These are phyloP conservation scores for Straminergon stramineum DNA, from an alignment of 225 moss, liverwort and hornwort genomes.

Conservation along the genomic window DNA sequence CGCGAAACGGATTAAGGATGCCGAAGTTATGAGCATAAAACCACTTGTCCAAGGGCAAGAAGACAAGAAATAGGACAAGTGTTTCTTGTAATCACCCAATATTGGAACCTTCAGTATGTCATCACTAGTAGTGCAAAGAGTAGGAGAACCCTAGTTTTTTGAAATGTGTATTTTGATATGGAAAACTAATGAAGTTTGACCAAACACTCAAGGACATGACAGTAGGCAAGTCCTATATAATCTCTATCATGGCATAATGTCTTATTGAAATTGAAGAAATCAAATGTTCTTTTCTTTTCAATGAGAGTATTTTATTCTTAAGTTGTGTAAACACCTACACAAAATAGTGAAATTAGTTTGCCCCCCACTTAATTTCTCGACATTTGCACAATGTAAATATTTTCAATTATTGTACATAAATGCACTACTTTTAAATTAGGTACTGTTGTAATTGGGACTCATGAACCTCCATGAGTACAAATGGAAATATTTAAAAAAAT, in stretches of 20 bases:
- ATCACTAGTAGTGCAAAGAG: accelerated
- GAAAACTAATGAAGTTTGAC: background rate
- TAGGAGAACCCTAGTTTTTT: accelerated
- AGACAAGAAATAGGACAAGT: too few relatives aligned
- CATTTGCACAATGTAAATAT: too few relatives aligned
- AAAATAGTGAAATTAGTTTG: too few relatives aligned
- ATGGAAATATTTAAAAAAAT: too few relatives aligned
- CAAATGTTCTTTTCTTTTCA: background rate
- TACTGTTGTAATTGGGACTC: too few relatives aligned
- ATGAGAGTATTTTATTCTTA: background rate
- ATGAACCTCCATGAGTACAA: too few relatives aligned
- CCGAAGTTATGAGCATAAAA: too few relatives aligned
- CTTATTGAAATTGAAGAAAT: background rate
- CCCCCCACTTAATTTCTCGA: too few relatives aligned
- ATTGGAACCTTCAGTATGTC: background rate
- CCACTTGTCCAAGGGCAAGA: too few relatives aligned
- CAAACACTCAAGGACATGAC: accelerated
- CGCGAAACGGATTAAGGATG: too few relatives aligned
- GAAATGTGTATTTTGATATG: background rate
- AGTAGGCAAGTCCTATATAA: background rate
- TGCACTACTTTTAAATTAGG: too few relatives aligned
- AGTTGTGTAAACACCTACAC: background rate
- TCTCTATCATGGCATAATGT: background rate
- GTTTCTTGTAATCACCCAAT: background rate
- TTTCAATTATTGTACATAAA: too few relatives aligned